Conservation (phyloP, 2,329 filamentous ascomycete species). For the Claviceps sp. region DNA sequence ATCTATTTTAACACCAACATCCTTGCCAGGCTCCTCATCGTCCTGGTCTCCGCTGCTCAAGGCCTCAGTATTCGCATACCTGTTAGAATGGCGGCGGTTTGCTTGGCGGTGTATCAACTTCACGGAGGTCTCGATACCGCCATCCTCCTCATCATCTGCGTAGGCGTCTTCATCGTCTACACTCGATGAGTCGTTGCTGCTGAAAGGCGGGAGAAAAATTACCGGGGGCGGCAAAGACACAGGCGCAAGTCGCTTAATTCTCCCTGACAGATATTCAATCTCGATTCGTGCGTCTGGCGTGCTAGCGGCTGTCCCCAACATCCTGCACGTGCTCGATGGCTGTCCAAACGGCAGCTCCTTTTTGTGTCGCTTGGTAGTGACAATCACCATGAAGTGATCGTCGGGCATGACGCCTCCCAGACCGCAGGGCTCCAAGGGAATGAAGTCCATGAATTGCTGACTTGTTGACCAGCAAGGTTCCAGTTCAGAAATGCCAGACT, state of each 20-base stretch:
- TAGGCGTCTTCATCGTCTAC: slow-evolving; percentile 16
- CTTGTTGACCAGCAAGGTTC: slow-evolving; percentile 34
- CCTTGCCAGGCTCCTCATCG: slow-evolving; percentile 25
- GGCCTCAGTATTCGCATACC: slow-evolving; percentile 26
- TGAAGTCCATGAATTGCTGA: slow-evolving; percentile 24
- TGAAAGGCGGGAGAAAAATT: slow-evolving; percentile 37
- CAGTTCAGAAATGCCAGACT: slow-evolving; percentile 26
- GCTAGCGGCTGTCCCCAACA: slow-evolving; percentile 19
- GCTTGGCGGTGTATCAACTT: slow-evolving; percentile 20
- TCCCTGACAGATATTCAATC: slow-evolving; percentile 32
- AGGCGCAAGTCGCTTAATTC: slow-evolving; percentile 30
- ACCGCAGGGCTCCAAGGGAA: slow-evolving; percentile 41
- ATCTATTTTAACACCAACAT: slow-evolving; percentile 16
- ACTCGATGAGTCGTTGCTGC: slow-evolving; percentile 26
- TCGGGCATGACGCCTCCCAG: slow-evolving; percentile 46
- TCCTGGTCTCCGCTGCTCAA: slow-evolving; percentile 29
- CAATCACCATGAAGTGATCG: slow-evolving; percentile 48
- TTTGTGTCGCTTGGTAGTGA: slow-evolving; percentile 32
- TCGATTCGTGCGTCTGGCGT: slow-evolving; percentile 24
- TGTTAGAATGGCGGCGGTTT: slow-evolving; percentile 26
- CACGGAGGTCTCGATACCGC: slow-evolving; percentile 15
- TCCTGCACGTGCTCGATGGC: background rate
- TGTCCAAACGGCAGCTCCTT: slow-evolving; percentile 5
- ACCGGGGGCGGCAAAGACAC: slow-evolving; percentile 37
- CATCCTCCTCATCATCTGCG: slow-evolving; percentile 17